phyloP scores from a whole-genome alignment of 2,329 filamentous ascomycete genomes.

The Diaporthe ampelina region DNA sequence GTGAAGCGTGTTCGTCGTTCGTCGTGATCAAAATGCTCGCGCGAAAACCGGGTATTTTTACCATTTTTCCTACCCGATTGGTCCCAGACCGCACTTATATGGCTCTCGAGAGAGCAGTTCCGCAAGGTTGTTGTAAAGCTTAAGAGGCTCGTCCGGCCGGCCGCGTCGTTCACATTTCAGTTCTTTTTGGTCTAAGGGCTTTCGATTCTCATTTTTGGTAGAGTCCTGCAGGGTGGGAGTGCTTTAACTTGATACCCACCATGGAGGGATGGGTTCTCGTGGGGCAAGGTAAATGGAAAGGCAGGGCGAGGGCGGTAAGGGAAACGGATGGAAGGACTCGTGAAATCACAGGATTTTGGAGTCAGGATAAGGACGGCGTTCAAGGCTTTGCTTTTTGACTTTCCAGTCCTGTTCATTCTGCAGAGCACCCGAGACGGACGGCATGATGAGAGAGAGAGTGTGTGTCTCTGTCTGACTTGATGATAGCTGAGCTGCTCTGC shows the following conservation, averaged over 20 bases:
- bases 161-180: constrained; percentile 21
- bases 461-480: constrained; percentile 14
- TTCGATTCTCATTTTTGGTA: constrained; percentile 22
- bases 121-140: constrained; percentile 23
- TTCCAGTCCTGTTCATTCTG: constrained; percentile 5
- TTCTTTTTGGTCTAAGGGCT: neutral
- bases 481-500: constrained; percentile 22
- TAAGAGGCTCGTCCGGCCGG: constrained; percentile 32
- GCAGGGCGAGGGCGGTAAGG: neutral
- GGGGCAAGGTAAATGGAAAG: constrained; percentile 7
- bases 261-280: constrained; percentile 14
- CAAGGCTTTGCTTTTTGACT: constrained; percentile 19
- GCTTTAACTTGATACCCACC: constrained; percentile 21
- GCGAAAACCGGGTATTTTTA: neutral
- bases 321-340: neutral
- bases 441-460: neutral
- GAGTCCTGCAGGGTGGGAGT: neutral
- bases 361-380: constrained; percentile 38
- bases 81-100: constrained; percentile 30
- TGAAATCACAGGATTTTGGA: constrained; percentile 32
- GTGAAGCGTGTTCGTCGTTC: constrained; percentile 47
- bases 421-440: constrained; percentile 5
- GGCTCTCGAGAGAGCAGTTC: constrained; percentile 14
- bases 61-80: constrained; percentile 33
- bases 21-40: constrained; percentile 33